Conservation (phyloP, 2,329 filamentous ascomycete genomes). For the Ilyonectria robusta region DNA sequence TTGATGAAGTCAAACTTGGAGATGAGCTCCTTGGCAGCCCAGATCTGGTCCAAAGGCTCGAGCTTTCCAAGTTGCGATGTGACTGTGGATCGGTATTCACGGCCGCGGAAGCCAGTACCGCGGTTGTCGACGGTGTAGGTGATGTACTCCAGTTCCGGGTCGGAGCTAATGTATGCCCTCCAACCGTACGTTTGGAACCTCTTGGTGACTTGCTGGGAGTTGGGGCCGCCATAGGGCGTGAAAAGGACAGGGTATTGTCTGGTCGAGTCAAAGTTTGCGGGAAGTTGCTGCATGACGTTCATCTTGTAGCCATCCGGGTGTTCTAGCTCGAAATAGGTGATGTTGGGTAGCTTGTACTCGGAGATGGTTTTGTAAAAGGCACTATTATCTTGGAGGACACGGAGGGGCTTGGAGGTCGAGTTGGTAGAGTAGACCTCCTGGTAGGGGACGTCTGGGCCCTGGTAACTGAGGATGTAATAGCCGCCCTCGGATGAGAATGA, state of each 20-base stretch:
- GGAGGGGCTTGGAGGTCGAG: slow-evolving; percentile 65
- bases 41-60: slow-evolving; percentile 77
- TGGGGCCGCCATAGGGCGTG: slow-evolving; percentile 77
- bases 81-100: slow-evolving; percentile 72
- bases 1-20: slow-evolving; percentile 69
- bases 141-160: slow-evolving; percentile 77
- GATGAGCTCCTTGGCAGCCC: slow-evolving; percentile 71
- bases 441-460: slow-evolving; percentile 77
- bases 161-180: slow-evolving; percentile 75
- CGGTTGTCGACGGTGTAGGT: slow-evolving; percentile 79
- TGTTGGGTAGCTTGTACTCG: slow-evolving; percentile 74
- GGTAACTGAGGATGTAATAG: slow-evolving; percentile 77
- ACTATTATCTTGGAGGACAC: slow-evolving; percentile 73
- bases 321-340: slow-evolving; percentile 73
- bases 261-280: slow-evolving; percentile 72
- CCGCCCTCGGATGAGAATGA: slow-evolving; percentile 74
- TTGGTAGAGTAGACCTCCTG: slow-evolving; percentile 75
- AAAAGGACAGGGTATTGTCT: slow-evolving; percentile 78
- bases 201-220: slow-evolving; percentile 73
- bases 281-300: slow-evolving; percentile 76
- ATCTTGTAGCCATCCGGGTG: slow-evolving; percentile 73
- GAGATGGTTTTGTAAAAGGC: slow-evolving; percentile 68
- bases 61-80: slow-evolving; percentile 72
- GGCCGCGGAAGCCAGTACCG: slow-evolving; percentile 75
- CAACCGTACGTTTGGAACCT: slow-evolving; percentile 68